Percentiles rank a stretch among this genome's conserved stretches.
These are phyloP conservation scores for Escallonia herrerae DNA, from an alignment of 129 eudicot genomes.

Conservation along the genomic window DNA sequence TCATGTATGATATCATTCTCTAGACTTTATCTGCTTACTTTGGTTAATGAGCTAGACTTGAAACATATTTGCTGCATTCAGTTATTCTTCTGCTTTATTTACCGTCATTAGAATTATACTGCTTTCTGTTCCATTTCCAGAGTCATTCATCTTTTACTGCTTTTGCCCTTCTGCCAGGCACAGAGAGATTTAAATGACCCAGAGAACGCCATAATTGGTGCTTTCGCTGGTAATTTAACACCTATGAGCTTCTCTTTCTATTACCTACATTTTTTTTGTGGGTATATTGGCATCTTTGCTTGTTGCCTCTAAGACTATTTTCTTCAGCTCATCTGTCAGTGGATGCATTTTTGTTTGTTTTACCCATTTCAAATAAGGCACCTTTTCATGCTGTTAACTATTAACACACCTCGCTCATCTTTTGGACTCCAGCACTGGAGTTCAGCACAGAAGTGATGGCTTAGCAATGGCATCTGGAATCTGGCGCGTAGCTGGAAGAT, in stretches of 20 bases:
- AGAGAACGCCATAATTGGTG: slow-evolving; percentile 93
- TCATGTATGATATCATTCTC: no score
- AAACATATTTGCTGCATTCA: no score
- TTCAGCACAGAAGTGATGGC: background rate
- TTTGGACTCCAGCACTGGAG: background rate
- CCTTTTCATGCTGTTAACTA: background rate
- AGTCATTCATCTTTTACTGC: slow-evolving; percentile 6
- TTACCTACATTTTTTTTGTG: background rate
- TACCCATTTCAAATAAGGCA: background rate
- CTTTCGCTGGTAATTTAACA: slow-evolving; percentile 80
- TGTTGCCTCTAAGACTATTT: no score
- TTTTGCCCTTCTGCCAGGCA: slow-evolving; percentile 44
- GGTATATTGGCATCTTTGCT: background rate
- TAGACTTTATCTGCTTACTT: no score
- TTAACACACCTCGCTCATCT: background rate
- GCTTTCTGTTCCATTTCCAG: background rate
- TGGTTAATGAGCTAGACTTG: no score
- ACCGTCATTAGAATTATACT: no score
- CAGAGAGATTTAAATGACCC: slow-evolving; percentile 87
- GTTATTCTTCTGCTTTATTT: no score
- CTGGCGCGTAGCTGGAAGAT: no score
- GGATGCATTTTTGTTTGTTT: background rate
- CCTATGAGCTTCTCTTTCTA: background rate
- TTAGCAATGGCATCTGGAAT: no score
- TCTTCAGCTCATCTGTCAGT: no score